phyloP scores from a whole-genome alignment of 1,284 basidiomycete species.

The Ustilago xerochloae region DNA sequence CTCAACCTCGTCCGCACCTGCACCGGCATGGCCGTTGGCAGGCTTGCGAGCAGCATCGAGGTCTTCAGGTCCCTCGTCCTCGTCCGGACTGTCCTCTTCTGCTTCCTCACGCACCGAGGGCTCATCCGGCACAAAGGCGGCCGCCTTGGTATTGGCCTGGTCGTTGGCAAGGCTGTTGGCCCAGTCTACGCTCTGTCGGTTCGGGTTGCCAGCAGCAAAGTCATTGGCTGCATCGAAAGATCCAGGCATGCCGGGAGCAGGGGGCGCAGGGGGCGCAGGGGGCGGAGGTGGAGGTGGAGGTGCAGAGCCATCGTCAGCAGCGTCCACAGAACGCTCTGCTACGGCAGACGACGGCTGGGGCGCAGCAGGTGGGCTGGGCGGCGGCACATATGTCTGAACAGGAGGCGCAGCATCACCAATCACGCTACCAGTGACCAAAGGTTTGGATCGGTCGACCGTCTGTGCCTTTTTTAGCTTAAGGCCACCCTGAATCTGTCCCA shows the following conservation, averaged over 20 bases:
- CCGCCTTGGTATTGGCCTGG: constrained; percentile 67
- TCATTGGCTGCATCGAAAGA: constrained; percentile 51
- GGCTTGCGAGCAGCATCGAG: constrained; percentile 21
- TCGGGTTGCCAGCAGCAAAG: constrained; percentile 69
- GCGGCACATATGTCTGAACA: constrained; percentile 69
- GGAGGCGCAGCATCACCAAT: constrained; percentile 80
- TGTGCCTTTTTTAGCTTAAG: constrained; percentile 79
- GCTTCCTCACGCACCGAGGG: constrained; percentile 75
- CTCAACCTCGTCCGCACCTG: constrained; percentile 70
- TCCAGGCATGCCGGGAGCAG: constrained; percentile 50
- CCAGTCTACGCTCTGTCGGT: constrained; percentile 91
- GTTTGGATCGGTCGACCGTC: constrained; percentile 84
- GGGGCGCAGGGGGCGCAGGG: constrained; percentile 46
- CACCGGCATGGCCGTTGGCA: constrained; percentile 20
- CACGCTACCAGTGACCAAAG: constrained; percentile 78
- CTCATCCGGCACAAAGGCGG: constrained; percentile 70
- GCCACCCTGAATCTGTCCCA: constrained; percentile 86
- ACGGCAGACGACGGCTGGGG: constrained; percentile 50
- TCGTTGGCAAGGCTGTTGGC: constrained; percentile 87
- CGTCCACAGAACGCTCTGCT: constrained; percentile 22
- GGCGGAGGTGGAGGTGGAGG: constrained; percentile 67
- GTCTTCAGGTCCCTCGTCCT: constrained; percentile 49
- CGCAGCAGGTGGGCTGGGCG: constrained; percentile 51
- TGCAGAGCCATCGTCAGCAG: constrained; percentile 12
- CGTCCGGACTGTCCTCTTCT: constrained; percentile 70